Evolutionary conservation across 345 rosid species (phyloP), one percentile per base, ranked within the genome.

Genomic region (Triadica sebifera): DNA sequence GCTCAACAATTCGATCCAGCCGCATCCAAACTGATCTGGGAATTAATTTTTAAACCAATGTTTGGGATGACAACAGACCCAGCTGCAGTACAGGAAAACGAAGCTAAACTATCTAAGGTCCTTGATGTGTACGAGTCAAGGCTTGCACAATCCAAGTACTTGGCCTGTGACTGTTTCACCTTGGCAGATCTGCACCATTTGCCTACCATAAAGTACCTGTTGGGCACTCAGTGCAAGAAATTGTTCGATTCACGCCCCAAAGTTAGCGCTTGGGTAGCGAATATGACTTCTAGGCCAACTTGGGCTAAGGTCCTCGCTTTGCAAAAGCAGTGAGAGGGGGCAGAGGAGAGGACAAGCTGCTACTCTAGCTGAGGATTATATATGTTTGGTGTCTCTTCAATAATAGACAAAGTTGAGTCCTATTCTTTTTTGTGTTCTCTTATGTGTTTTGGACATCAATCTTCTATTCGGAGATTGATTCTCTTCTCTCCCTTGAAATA

Each of bases 111-210:
- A 0, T 62, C 16, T 8, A 75, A 77, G 69, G 80, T 86, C 61
- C 82, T 89, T 24, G 91, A 93, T 64, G 78, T 87, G 11, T 91
- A 89, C 63, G 98, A 91, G 84, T 72, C 84, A 65, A 80, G 93
- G 39, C 78, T 91, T 74, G 34, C 83, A 25, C 49, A 80, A 77
- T 79, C 89, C 29, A 93, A 90, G 85, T 91, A 90, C 75, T 51
- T 91, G 83, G 97, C 86, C 10, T 75, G 91, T 24, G 87, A 87
- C 34, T 45, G 76, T 80, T 93, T 86, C 80, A 85, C 91, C 76
- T 77, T 89, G 76, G 91, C 88, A 0, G 97, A 93, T 81, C 78
- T 93, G 71, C 91, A 93, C 83, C 93, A 93, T 79, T 74, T 91
- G 46, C 97, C 98, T 0, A 78, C 8, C 77, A 39, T 87, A 12